Base-by-base conservation (phyloP, 2,329 filamentous ascomycete species). In the Fusarium stilboides region DNA sequence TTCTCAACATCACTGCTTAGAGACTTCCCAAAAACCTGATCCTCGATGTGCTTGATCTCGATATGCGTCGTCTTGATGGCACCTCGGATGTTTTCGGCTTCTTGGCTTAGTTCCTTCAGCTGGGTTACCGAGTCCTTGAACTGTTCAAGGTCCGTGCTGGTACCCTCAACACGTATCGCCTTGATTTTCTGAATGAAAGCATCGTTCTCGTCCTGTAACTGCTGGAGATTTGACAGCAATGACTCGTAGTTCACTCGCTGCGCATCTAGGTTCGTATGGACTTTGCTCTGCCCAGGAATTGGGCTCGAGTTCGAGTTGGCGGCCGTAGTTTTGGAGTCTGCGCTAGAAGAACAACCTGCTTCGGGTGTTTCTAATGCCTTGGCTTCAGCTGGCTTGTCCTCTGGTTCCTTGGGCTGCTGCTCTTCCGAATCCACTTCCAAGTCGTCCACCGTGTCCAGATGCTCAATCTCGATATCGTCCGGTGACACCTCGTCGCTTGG, bases 381-480 rank as follows among this genome's bases (percentile, higher is more conserved):
- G 6, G 33, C 9, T 12, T 58, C 61, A 14, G 26, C 20, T 31
- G 47, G 44, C 39, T 54, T 62, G 7, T 62, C 63, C 8, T 62
- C 57, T 13, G 34, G n/a, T n/a, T 65, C 64, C 26, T 66, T 72
- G 19, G 49, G n/a, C 19, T 53, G 59, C 33, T 73, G 71, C 15
- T 72, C 74, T 39, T 77, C 73, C 5, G 46, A 63, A 20, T 75
- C 76, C 4, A 75, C 73, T 8, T 72, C 64, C 8, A 69, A 57
- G 42, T 78, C 76, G 15, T 75, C 74, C 28, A 71, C 51, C 7
- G 45, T 68, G 34, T 77, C 77, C 19, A 77, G 24, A 43, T 81
- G 80, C 61, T 83, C 81, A 24, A 87, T 81, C 45, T 86, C 79
- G 50, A 87, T 86, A 57, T 87, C 85, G 4, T 87, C 85, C 1